Evolutionary conservation across 441 rosid genomes (phyloP), one percentile per base, ranked within the genome.

Genomic region (Eutrema salsugineum): DNA sequence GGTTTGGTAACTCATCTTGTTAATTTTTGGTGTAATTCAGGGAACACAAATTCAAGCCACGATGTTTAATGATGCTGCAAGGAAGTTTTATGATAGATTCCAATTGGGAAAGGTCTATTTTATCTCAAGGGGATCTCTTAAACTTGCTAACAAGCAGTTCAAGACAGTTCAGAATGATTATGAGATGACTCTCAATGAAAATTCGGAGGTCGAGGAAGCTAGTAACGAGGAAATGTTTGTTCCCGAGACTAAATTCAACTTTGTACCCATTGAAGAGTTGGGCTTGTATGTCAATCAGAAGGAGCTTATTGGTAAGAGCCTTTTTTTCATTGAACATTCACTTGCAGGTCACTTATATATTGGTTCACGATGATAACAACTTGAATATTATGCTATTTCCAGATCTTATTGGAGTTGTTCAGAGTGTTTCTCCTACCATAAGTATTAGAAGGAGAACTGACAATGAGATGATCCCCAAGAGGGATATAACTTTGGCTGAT

Each of bases 1-100:
- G 1, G n/a, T 43, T 15, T 11, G 15, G 64, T 28, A 59, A 20
- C 50, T 69, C 17, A 57, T 51, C 11, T 22, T 43, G 5, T 28
- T 15, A 30, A 12, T 20, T 17, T 17, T 57, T 35, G 33, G 14
- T 15, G n/a, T 73, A 2, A 2, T 81, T 17, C 50, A 94, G 97
- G 98, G 99, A 60, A 92, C 97, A 4, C 94, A 94, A 71, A 94
- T 94, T 69, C 97, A 89, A 82, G 98, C 98, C 5, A 89, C 99
- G 1, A 94, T 94, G 99, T 94, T 94, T 58, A 94, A 94, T 54
- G 98, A 86, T 51, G 98, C 98, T 69, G 98, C 98, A 11, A 81
- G 54, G 79, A 94, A 89, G 73, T 94, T 92, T 69, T 89, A 36
- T 71, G 97, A 88, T 3, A 89, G 56, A 79, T 90, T 94, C 66